phyloP scores from a whole-genome alignment of 129 eudicot genomes.

The Artemisia tridentata region DNA sequence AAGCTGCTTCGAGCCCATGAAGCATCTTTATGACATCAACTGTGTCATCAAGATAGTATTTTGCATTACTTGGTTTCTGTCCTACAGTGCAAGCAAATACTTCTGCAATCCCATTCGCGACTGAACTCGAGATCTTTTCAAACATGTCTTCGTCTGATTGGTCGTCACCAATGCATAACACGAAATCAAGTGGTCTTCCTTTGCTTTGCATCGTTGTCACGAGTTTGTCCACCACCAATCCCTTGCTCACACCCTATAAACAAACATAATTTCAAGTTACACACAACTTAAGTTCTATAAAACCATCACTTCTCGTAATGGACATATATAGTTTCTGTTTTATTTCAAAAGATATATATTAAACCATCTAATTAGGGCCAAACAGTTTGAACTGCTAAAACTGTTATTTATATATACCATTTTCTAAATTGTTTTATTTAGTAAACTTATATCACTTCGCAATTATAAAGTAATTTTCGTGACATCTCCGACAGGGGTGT shows the following conservation, averaged over 20 bases:
- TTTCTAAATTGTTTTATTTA: no score
- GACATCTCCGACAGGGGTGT: no score
- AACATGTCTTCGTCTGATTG: conserved; percentile 97
- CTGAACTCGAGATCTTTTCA: conserved; percentile 46
- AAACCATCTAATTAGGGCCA: no score
- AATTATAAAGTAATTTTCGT: no score
- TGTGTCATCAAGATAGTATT: conserved; percentile 82
- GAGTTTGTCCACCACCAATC: conserved; percentile 64
- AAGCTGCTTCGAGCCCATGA: conserved; percentile 55
- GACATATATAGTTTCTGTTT: no score
- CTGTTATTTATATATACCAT: no score
- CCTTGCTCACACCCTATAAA: conserved; percentile 85
- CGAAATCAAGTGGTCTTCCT: conserved; percentile 61
- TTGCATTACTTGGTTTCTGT: conserved; percentile 93
- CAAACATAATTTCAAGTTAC: neutral
- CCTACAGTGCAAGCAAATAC: conserved; percentile 97
- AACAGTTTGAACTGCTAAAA: no score
- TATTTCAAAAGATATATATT: no score
- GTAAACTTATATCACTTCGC: no score
- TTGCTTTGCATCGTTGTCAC: conserved; percentile 51
- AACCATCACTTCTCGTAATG: neutral
- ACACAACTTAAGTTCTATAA: neutral
- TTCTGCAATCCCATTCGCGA: conserved; percentile 46
- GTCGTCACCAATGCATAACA: conserved; percentile 91
- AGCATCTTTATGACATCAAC: conserved; percentile 72